Conservation (phyloP, 345 rosid species). For the Gossypioides kirkii region DNA sequence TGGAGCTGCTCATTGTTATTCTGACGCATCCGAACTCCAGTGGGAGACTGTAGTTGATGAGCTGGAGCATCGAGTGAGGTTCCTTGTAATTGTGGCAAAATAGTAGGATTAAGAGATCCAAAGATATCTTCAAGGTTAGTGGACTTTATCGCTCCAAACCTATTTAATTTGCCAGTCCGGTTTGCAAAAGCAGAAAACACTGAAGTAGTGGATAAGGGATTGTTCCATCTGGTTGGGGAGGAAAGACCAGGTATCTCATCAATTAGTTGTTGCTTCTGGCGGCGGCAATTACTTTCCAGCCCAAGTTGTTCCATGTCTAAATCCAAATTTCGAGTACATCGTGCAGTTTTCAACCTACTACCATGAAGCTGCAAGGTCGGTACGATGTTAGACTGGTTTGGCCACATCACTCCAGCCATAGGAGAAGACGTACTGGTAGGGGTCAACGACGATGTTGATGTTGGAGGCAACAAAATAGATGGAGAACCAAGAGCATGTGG, state of each 20-base stretch:
- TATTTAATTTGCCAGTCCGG: conserved; percentile 38
- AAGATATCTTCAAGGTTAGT: too few species aligned
- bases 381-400: conserved; percentile 37
- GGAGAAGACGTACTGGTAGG: conserved; percentile 62
- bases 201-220: conserved; percentile 34
- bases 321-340: conserved; percentile 61
- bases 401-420: conserved; percentile 45
- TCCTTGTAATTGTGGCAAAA: conserved; percentile 41
- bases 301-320: conserved; percentile 38
- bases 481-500: conserved; percentile 58
- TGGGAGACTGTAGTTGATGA: conserved; percentile 36
- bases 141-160: conserved; percentile 50
- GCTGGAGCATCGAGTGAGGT: conserved; percentile 32
- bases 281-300: conserved; percentile 27
- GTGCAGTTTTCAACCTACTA: conserved; percentile 69
- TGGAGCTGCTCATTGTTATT: conserved; percentile 45
- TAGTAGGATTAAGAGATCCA: conserved; percentile 30
- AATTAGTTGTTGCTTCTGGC: conserved; percentile 36
- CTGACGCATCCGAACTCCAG: conserved; percentile 41
- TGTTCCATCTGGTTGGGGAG: conserved; percentile 64
- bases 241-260: conserved; percentile 52
- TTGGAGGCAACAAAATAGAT: conserved; percentile 33
- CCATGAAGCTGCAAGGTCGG: conserved; percentile 71
- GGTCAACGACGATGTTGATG: conserved; percentile 64
- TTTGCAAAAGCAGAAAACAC: conserved; percentile 40